Percentiles rank a stretch among this genome's conserved stretches.
Conservation (phyloP, 2,329 filamentous ascomycete species). For the Ramularia collo-cygni region DNA sequence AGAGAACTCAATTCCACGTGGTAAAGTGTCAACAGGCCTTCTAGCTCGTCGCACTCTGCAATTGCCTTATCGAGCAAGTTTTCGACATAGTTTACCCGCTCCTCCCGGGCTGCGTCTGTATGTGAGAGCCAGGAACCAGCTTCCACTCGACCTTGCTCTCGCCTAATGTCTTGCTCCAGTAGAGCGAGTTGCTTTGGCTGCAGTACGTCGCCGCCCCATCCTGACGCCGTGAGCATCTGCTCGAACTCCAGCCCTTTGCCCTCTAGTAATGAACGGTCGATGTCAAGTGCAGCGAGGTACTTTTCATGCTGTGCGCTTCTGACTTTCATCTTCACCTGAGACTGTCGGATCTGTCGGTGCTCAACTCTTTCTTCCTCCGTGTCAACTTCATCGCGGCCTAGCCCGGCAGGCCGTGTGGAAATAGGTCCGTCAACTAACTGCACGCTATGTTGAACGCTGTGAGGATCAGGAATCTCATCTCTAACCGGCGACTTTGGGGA, state of each 20-base stretch:
- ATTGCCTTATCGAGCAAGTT: constrained; percentile 83
- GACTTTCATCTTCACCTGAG: constrained; percentile 40
- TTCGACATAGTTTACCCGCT: constrained; percentile 80
- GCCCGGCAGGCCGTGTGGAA: constrained; percentile 12
- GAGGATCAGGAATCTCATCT: constrained; percentile 2
- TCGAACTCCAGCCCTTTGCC: constrained; percentile 74
- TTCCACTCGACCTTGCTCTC: constrained; percentile 83
- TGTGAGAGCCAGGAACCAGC: constrained; percentile 88
- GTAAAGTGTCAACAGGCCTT: constrained; percentile 89
- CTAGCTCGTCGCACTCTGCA: constrained; percentile 89
- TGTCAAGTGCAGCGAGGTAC: constrained; percentile 69
- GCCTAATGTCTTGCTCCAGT: constrained; percentile 73
- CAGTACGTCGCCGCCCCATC: constrained; percentile 75
- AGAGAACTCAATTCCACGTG: constrained; percentile 89
- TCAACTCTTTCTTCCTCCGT: constrained; percentile 17
- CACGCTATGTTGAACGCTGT: constrained; percentile 9
- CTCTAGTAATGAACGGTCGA: constrained; percentile 71
- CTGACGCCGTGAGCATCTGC: constrained; percentile 75
- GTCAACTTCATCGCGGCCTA: constrained; percentile 8
- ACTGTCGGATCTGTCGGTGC: constrained; percentile 21
- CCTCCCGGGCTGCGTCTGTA: constrained; percentile 70
- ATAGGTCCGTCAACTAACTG: constrained; percentile 21
- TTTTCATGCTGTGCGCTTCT: constrained; percentile 68
- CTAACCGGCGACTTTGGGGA: constrained; percentile 23
- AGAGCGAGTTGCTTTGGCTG: constrained; percentile 70